Conservation (phyloP, 2,329 filamentous ascomycete species). For the Zymoseptoria pseudotritici region DNA sequence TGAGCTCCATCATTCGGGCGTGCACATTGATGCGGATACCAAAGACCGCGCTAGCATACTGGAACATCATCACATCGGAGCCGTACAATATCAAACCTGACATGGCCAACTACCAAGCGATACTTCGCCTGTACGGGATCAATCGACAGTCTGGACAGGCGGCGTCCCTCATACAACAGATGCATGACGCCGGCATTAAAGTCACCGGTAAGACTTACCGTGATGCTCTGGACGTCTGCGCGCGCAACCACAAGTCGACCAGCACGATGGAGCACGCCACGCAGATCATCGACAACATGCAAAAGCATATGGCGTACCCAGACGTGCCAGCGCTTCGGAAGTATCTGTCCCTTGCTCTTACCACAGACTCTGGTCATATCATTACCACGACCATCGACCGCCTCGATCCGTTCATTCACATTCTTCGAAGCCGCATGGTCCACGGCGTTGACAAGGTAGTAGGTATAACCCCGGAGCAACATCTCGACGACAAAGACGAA, state of each 20-base stretch:
- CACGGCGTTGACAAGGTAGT: slow-evolving; percentile 13
- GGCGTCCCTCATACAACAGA: slow-evolving; percentile 48
- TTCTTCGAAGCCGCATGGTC: slow-evolving; percentile 14
- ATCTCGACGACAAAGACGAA: slow-evolving; percentile 10
- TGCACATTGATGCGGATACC: slow-evolving; percentile 55
- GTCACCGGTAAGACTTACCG: slow-evolving; percentile 51
- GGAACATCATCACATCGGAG: slow-evolving; percentile 59
- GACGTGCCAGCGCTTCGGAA: slow-evolving; percentile 47
- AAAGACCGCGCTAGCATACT: slow-evolving; percentile 64
- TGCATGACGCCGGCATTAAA: slow-evolving; percentile 22
- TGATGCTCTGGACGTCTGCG: slow-evolving; percentile 66
- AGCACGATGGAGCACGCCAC: slow-evolving; percentile 59
- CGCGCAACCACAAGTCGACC: slow-evolving; percentile 69
- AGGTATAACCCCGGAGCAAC: background rate
- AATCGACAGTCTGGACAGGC: slow-evolving; percentile 59
- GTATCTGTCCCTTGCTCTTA: slow-evolving; percentile 52
- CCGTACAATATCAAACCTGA: slow-evolving; percentile 62
- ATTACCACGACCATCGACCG: slow-evolving; percentile 22
- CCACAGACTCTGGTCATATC: slow-evolving; percentile 27
- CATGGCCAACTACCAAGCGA: slow-evolving; percentile 58
- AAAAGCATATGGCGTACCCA: slow-evolving; percentile 35
- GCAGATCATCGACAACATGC: slow-evolving; percentile 59
- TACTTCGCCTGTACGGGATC: slow-evolving; percentile 59
- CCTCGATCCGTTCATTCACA: slow-evolving; percentile 18
- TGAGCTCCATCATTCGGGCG: slow-evolving; percentile 63